Evolutionary conservation across 257 asterid genomes (phyloP), one percentile per base, ranked within the genome.

Genomic region (Solanum raphanifolium): DNA sequence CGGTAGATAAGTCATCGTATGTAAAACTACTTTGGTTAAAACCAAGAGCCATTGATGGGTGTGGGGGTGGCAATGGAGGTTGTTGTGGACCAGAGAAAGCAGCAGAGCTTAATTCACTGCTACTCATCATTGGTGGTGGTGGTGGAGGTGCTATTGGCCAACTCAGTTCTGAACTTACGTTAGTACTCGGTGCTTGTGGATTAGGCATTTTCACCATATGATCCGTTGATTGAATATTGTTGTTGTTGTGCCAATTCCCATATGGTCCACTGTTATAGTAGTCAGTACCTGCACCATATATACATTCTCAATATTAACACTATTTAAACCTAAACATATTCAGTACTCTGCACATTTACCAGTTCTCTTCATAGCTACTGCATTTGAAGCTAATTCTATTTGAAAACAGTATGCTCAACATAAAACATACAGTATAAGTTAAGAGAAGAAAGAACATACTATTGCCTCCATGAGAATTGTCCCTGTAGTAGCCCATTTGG

Each of bases 91-190:
- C 98, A 1, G 98, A 94, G 66, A 87, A 96, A 2, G 92, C 95
- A 5, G 91, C 91, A 0, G 99, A 94, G 89, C 93, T 93, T 90
- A 92, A 20, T 20, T 96, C 96, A 72, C 94, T 90, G 89, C 98
- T 95, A 87, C 81, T 88, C 92, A 90, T 84, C 96, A 90, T 81
- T 94, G 92, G 92, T 13, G 99, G 97, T 2, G 95, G 99, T 0
- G 99, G 99, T 7, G 99, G 99, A 0, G 98, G 97, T 27, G 88
- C 92, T 9, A 91, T 87, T n/a, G 93, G 90, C 98, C 98, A 94
- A 2, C 92, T 88, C 32, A 90, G 90, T 36, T 96, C 99, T 2
- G 98, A 93, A 88, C 98, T 96, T 71, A 94, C 91, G 5, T 83
- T 92, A 3, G 90, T 91, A 84, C 98, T 96, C 7, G 73, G 75